Conservation (phyloP, 352 stramenopile species). For the Globisporangium cylindrosporum region DNA sequence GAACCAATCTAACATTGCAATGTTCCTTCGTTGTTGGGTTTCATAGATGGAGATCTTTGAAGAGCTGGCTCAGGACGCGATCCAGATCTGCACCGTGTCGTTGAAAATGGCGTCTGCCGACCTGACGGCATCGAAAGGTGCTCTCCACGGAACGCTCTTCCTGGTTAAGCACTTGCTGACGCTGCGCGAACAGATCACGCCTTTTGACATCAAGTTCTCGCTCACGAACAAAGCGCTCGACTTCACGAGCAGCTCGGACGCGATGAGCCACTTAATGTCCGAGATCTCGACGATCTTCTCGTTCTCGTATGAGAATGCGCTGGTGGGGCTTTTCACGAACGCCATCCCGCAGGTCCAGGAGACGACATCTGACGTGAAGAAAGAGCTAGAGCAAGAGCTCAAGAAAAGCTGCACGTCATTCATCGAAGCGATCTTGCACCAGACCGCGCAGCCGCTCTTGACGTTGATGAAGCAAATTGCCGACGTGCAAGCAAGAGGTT, state of each 20-base stretch:
- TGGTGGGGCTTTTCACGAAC: constrained; percentile 62
- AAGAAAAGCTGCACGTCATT: constrained; percentile 80
- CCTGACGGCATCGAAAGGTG: constrained; percentile 44
- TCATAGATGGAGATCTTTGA: constrained; percentile 82
- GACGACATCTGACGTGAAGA: constrained; percentile 75
- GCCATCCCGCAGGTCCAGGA: constrained; percentile 79
- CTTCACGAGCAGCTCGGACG: constrained; percentile 73
- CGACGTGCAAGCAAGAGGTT: constrained; percentile 37
- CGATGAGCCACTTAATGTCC: constrained; percentile 65
- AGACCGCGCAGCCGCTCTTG: constrained; percentile 55
- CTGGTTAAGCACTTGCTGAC: constrained; percentile 83
- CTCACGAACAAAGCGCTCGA: constrained; percentile 70
- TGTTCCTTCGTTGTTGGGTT: neutral
- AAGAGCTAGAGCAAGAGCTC: constrained; percentile 73
- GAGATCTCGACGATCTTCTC: constrained; percentile 67
- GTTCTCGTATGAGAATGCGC: constrained; percentile 52
- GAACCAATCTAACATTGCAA: neutral
- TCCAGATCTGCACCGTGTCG: constrained; percentile 73
- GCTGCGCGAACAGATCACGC: constrained; percentile 80
- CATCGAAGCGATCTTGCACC: constrained; percentile 71
- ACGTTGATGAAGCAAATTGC: constrained; percentile 66
- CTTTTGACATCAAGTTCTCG: constrained; percentile 81
- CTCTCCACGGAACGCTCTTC: constrained; percentile 69
- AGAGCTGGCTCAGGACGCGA: constrained; percentile 79
- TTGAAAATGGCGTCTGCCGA: constrained; percentile 76